A percentile compares a stretch with the other conserved stretches of the same genome.
These are phyloP conservation scores for Chlorella sorokiniana DNA, from an alignment of 139 green algal genomes.

Conservation along the genomic window DNA sequence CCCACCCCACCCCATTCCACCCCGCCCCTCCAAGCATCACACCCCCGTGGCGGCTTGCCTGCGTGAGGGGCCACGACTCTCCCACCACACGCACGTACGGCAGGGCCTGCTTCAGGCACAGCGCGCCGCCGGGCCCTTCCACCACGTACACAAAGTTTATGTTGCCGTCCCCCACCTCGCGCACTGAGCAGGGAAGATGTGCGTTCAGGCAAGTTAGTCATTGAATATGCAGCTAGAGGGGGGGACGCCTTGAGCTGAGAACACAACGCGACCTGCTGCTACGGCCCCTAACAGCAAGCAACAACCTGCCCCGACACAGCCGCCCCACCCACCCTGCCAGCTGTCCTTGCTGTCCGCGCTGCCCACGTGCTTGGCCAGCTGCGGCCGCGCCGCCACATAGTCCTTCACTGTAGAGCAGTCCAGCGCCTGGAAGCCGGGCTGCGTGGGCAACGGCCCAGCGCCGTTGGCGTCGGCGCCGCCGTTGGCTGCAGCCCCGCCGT, in stretches of 20 bases:
- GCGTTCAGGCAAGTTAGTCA: too few relatives aligned
- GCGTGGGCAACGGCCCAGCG: background rate
- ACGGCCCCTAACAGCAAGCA: background rate
- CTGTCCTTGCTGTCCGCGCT: slow-evolving; percentile 33
- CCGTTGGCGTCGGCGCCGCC: background rate
- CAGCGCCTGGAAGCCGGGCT: slow-evolving; percentile 51
- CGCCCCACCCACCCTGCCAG: slow-evolving; percentile 46
- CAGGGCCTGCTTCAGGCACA: slow-evolving; percentile 91
- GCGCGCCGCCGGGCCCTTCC: slow-evolving; percentile 67
- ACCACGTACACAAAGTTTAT: slow-evolving; percentile 99
- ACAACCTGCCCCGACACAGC: too few relatives aligned
- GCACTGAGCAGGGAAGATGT: slow-evolving; percentile 31
- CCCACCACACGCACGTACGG: slow-evolving; percentile 93
- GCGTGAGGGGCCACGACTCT: slow-evolving; percentile 90
- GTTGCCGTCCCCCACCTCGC: slow-evolving; percentile 97
- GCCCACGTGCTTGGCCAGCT: slow-evolving; percentile 60
- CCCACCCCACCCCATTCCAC: background rate
- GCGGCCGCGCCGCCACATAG: slow-evolving; percentile 60
- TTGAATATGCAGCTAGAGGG: background rate
- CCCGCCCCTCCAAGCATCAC: background rate
- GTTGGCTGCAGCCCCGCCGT: background rate
- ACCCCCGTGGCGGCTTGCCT: slow-evolving; percentile 51
- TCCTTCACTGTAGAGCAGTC: slow-evolving; percentile 55
- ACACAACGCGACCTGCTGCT: background rate
- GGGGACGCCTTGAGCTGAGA: too few relatives aligned